Percentiles rank a stretch among this genome's conserved stretches.
These are phyloP conservation scores for Globisporangium perplexum DNA, from an alignment of 352 stramenopile species.

Conservation along the genomic window DNA sequence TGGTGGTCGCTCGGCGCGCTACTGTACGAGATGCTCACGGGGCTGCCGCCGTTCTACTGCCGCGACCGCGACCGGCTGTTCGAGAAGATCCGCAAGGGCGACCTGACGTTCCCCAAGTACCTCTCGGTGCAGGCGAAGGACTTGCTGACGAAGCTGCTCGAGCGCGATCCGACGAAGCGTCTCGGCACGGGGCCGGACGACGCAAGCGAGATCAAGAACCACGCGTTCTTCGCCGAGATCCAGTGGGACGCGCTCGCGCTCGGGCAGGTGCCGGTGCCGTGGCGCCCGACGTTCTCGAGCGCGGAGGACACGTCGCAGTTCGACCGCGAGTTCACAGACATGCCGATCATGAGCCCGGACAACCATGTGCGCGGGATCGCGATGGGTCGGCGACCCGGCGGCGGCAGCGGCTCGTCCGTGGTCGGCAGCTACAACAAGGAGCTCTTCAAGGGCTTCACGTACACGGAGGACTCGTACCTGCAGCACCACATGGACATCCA, in stretches of 20 bases:
- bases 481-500: constrained; percentile 24
- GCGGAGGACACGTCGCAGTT: constrained; percentile 97
- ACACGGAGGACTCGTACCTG: constrained; percentile 78
- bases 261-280: constrained; percentile 82
- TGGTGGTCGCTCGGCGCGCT: constrained; percentile 96
- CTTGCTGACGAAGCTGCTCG: constrained; percentile 90
- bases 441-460: constrained; percentile 84
- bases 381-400: constrained; percentile 40
- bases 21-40: constrained; percentile 81
- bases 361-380: constrained; percentile 60
- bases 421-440: constrained; percentile 58
- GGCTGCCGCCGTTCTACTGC: constrained; percentile 91
- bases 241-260: constrained; percentile 61
- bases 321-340: constrained; percentile 96
- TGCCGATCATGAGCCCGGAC: constrained; percentile 93
- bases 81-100: constrained; percentile 95
- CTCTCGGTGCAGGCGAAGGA: constrained; percentile 80
- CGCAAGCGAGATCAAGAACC: constrained; percentile 76
- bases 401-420: constrained; percentile 23
- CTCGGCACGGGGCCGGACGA: constrained; percentile 89
- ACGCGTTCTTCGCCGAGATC: constrained; percentile 78
- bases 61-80: constrained; percentile 95
- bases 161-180: constrained; percentile 90
- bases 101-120: constrained; percentile 95
- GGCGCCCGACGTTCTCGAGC: constrained; percentile 89